phyloP scores from a whole-genome alignment of 1,139 yeast genomes.

The Candida smagusa region DNA sequence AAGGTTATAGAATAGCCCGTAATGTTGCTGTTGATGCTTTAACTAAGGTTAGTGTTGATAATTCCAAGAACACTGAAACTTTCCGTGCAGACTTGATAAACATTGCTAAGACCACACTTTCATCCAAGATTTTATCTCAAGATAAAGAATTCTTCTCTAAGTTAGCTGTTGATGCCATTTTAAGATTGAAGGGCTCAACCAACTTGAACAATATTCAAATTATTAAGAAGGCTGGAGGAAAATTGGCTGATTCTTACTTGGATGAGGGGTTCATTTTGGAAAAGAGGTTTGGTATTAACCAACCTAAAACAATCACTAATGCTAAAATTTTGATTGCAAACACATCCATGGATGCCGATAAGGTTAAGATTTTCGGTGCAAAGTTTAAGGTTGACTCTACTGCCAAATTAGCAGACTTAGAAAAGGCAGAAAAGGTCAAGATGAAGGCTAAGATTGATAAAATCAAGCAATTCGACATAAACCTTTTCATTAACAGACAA shows the following conservation, averaged over 20 bases:
- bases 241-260: conserved; percentile 83
- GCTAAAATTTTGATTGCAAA: conserved; percentile 91
- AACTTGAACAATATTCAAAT: conserved; percentile 92
- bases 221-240: conserved; percentile 91
- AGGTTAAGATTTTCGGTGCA: conserved; percentile 96
- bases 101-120: conserved; percentile 90
- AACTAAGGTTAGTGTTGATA: conserved; percentile 73
- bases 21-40: conserved; percentile 80
- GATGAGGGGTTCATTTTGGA: conserved; percentile 94
- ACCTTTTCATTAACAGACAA: conserved; percentile 92
- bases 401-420: conserved; percentile 89
- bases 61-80: conserved; percentile 55
- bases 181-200: conserved; percentile 91
- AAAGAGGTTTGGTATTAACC: conserved; percentile 90
- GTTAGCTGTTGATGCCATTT: conserved; percentile 90
- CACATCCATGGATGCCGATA: conserved; percentile 96
- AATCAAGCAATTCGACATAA: conserved; percentile 77
- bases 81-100: conserved; percentile 78
- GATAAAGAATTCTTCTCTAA: conserved; percentile 87
- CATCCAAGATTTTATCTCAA: conserved; percentile 91
- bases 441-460: conserved; percentile 90
- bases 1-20: conserved; percentile 89
- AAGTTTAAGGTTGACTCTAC: conserved; percentile 96
- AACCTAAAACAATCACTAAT: conserved; percentile 79
- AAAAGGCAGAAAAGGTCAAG: conserved; percentile 90